Conservation (phyloP, 768 basidiomycete species). For the Grammothele lineata region DNA sequence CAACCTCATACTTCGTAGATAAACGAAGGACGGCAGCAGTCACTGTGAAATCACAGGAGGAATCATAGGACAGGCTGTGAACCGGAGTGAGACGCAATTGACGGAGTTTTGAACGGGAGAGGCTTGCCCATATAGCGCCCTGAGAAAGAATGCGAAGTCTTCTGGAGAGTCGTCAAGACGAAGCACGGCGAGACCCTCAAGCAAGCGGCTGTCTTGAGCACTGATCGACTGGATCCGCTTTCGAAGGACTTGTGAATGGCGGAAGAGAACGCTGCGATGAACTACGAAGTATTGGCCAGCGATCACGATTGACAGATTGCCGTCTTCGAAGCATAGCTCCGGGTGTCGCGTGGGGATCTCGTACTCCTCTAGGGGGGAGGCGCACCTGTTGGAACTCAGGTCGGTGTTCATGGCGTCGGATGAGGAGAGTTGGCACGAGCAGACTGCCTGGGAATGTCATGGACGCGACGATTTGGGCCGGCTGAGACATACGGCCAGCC, state of each 20-base stretch:
- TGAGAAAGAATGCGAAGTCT: slow-evolving; percentile 55
- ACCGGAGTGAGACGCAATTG: neutral
- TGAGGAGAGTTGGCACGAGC: no score
- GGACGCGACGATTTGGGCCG: no score
- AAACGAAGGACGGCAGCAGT: slow-evolving; percentile 57
- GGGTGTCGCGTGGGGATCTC: slow-evolving; percentile 23
- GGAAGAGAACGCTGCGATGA: slow-evolving; percentile 59
- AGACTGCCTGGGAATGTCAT: no score
- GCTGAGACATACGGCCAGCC: no score
- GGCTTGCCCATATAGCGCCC: slow-evolving; percentile 53
- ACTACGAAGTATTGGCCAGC: slow-evolving; percentile 61
- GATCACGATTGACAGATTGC: slow-evolving; percentile 62
- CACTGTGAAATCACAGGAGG: slow-evolving; percentile 38
- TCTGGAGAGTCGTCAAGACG: slow-evolving; percentile 50
- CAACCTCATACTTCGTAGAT: slow-evolving; percentile 59
- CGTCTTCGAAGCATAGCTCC: slow-evolving; percentile 59
- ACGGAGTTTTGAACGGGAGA: slow-evolving; percentile 35
- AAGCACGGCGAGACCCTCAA: slow-evolving; percentile 59
- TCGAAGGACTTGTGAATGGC: slow-evolving; percentile 54
- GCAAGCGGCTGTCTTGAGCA: slow-evolving; percentile 15
- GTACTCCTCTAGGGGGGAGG: slow-evolving; percentile 11
- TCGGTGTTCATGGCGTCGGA: slow-evolving; percentile 14
- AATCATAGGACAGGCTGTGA: slow-evolving; percentile 2
- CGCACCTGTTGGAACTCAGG: slow-evolving; percentile 27
- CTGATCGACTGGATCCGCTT: slow-evolving; percentile 30